These are phyloP conservation scores for Mrakia blollopis DNA, from an alignment of 768 basidiomycete genomes.

Conservation along the genomic window DNA sequence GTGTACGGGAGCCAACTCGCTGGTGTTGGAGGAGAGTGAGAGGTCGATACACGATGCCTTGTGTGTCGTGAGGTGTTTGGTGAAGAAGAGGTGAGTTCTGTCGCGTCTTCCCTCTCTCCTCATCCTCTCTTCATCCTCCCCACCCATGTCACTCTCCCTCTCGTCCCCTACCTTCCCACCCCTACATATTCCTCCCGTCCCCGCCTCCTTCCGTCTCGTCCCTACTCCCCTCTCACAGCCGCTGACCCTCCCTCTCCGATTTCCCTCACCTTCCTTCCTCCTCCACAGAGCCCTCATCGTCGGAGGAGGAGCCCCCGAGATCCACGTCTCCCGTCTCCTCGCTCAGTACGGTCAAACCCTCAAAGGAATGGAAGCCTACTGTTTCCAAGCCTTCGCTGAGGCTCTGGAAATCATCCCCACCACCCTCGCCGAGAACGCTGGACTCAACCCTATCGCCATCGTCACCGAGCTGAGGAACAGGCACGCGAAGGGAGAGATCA, in stretches of 20 bases:
- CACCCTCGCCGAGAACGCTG: constrained; percentile 96
- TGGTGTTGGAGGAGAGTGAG: constrained; percentile 95
- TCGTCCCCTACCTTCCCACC: neutral
- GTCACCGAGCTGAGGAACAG: constrained; percentile 96
- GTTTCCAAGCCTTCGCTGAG: constrained; percentile 97
- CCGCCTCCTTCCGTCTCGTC: neutral
- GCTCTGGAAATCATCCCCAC: constrained; percentile 96
- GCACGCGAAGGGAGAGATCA: constrained; percentile 88
- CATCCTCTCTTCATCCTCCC: neutral
- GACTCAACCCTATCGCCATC: constrained; percentile 94
- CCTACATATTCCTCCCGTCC: neutral
- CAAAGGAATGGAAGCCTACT: constrained; percentile 98
- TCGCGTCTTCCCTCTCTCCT: neutral
- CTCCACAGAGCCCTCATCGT: constrained; percentile 28
- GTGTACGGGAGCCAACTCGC: constrained; percentile 84
- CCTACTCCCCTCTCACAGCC: neutral
- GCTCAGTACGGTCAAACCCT: constrained; percentile 87
- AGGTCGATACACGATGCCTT: constrained; percentile 96
- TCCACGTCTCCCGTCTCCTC: constrained; percentile 86
- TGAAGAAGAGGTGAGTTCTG: constrained; percentile 81
- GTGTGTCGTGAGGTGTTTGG: constrained; percentile 96
- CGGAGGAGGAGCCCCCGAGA: constrained; percentile 68
- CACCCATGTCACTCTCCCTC: neutral
- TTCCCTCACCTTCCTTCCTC: neutral
- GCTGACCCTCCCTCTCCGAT: no score